Base-by-base conservation (phyloP, 2,329 filamentous ascomycete genomes). In the Cryphonectria radicalis region DNA sequence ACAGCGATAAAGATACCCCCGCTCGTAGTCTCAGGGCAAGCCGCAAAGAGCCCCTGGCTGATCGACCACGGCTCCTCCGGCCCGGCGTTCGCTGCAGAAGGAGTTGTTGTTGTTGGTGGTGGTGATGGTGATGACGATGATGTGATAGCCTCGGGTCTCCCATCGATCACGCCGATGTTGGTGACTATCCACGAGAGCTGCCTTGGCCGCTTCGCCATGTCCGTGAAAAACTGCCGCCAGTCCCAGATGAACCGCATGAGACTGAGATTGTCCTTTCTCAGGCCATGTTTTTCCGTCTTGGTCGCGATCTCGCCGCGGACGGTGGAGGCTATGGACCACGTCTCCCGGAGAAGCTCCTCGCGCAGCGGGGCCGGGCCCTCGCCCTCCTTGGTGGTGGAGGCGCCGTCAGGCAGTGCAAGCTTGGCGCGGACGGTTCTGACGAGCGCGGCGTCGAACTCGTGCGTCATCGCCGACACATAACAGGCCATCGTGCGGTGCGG, bases 401-500 rank as follows among this genome's bases (percentile, higher is more conserved):
- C 37, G 37, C 1, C 14, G 7, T 8, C 35, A 2, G 32, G 13
- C 4, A 10, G n/a, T 3, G 65, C 32, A 35, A 32, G 11, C 19
- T 57, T 53, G 65, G 65, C 43, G 22, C 65, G 65, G 50, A 67
- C 35, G 53, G 22, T 53, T 5, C 19, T 40, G 10, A 67, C 53
- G 4, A 67, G 65, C 35, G 19, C 50, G 22, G 37, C n/a, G 28
- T 60, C 53, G 53, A 67, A 67, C n/a, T 67, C 65, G 35, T 67
- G 65, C 35, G 37, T 46, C 46, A 66, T 67, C 13, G 59, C 67
- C 17, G 66, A 66, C 4, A 77, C 70, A 2, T 72, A 74, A 63
- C 76, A 76, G 19, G 25, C 71, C 6, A 78, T 70, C 3, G 70
- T 71, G 13, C 59, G 64, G 28, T 71, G 46, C 1, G 74, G 72